These are phyloP conservation scores for Trichosanthes cucumerina DNA, from an alignment of 306 rosid species.

Conservation along the genomic window DNA sequence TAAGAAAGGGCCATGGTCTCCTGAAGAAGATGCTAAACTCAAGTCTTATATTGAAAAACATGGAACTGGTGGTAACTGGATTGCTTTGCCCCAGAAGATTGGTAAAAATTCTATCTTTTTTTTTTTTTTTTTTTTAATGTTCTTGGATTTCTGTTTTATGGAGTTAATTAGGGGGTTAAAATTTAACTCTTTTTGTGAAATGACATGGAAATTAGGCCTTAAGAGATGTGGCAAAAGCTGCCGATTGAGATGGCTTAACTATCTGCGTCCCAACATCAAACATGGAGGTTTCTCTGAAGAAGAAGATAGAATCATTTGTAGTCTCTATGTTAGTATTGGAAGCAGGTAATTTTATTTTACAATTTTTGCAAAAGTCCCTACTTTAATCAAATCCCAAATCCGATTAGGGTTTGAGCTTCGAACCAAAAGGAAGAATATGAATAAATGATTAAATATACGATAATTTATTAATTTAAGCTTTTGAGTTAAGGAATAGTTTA, in stretches of 20 bases:
- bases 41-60: slow-evolving; percentile 48
- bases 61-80: slow-evolving; percentile 64
- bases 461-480: too few species aligned
- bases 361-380: neutral
- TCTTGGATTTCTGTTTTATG: neutral
- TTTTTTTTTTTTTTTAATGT: neutral
- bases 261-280: slow-evolving; percentile 53
- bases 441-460: neutral
- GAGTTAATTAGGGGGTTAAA: neutral
- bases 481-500: too few species aligned
- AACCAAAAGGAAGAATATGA: neutral
- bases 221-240: slow-evolving; percentile 64
- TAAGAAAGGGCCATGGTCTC: slow-evolving; percentile 64
- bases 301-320: slow-evolving; percentile 56
- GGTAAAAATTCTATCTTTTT: slow-evolving; percentile 16
- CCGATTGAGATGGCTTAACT: slow-evolving; percentile 51
- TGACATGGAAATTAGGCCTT: slow-evolving; percentile 25
- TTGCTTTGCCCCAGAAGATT: slow-evolving; percentile 54
- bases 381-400: neutral
- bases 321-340: slow-evolving; percentile 53
- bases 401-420: neutral
- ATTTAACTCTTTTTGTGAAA: neutral
- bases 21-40: slow-evolving; percentile 55
- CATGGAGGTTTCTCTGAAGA: slow-evolving; percentile 61
- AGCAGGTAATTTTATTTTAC: slow-evolving; percentile 32